These are phyloP conservation scores for Sphaerulina musiva DNA, from an alignment of 2,329 filamentous ascomycete species.

Conservation along the genomic window DNA sequence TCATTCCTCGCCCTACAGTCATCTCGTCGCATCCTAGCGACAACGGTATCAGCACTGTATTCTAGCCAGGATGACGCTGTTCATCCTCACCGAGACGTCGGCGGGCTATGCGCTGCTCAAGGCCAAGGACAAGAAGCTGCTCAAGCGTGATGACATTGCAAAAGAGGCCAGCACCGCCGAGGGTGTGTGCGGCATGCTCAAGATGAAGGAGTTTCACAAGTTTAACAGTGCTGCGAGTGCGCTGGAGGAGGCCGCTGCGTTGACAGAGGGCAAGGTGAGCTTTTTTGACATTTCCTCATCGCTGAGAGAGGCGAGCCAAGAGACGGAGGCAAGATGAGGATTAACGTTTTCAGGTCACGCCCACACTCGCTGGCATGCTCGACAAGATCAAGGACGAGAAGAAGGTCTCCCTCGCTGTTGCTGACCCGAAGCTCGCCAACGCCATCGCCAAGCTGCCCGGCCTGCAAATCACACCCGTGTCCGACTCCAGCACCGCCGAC, in stretches of 20 bases:
- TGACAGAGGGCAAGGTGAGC: conserved; percentile 75
- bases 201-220: conserved; percentile 95
- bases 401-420: conserved; percentile 89
- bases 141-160: conserved; percentile 76
- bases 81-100: conserved; percentile 89
- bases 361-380: conserved; percentile 73
- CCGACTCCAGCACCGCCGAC: conserved; percentile 75
- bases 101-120: conserved; percentile 98
- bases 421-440: conserved; percentile 83
- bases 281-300: neutral
- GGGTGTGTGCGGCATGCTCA: conserved; percentile 81
- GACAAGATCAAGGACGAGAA: conserved; percentile 93
- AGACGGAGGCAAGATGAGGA: neutral
- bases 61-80: conserved; percentile 46
- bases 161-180: conserved; percentile 72
- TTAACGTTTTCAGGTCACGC: conserved; percentile 55
- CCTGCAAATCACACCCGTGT: conserved; percentile 75
- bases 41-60: neutral
- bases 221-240: conserved; percentile 90
- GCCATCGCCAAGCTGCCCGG: conserved; percentile 88
- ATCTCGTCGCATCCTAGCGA: conserved; percentile 16
- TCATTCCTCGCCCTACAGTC: conserved; percentile 3
- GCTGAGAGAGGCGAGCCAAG: neutral
- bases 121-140: conserved; percentile 95
- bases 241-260: conserved; percentile 78